These are phyloP conservation scores for Claviceps sp. DNA, from an alignment of 2,329 filamentous ascomycete species.

Conservation along the genomic window DNA sequence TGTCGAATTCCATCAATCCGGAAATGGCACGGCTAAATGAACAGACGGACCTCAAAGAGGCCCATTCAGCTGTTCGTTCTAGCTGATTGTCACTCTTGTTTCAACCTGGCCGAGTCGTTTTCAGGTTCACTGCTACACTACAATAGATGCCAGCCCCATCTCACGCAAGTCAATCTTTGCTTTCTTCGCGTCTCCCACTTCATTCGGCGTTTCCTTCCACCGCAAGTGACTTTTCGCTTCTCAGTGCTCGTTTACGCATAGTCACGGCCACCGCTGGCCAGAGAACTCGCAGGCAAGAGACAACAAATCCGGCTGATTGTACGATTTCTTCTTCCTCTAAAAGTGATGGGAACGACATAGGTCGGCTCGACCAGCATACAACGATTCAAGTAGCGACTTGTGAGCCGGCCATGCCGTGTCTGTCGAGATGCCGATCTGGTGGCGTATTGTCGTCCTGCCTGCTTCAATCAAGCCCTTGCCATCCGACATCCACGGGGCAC, in stretches of 20 bases:
- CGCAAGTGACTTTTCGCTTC: not conserved
- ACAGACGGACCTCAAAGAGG: not conserved
- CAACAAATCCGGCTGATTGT: not conserved
- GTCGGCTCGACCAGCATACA: not conserved
- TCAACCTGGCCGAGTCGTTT: not conserved
- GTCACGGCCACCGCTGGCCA: not conserved
- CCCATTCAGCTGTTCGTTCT: not conserved
- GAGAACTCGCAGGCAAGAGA: not conserved
- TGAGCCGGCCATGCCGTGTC: not conserved
- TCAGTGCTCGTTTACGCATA: not conserved
- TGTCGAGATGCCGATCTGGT: slow-evolving; percentile 2
- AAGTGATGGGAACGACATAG: not conserved
- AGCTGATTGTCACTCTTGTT: not conserved
- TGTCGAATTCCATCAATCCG: not conserved
- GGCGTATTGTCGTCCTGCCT: not conserved
- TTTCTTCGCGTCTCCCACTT: not conserved
- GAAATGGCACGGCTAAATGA: not conserved
- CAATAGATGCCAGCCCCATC: not conserved
- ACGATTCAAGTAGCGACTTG: not conserved
- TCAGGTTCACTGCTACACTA: not conserved
- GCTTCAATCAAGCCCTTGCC: not conserved
- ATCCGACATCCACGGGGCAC: not conserved
- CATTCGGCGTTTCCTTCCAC: not conserved
- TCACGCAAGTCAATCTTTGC: not conserved
- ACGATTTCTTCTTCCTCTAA: not conserved